These are phyloP conservation scores for Alternaria incomplexa DNA, from an alignment of 2,329 filamentous ascomycete species.

Conservation along the genomic window DNA sequence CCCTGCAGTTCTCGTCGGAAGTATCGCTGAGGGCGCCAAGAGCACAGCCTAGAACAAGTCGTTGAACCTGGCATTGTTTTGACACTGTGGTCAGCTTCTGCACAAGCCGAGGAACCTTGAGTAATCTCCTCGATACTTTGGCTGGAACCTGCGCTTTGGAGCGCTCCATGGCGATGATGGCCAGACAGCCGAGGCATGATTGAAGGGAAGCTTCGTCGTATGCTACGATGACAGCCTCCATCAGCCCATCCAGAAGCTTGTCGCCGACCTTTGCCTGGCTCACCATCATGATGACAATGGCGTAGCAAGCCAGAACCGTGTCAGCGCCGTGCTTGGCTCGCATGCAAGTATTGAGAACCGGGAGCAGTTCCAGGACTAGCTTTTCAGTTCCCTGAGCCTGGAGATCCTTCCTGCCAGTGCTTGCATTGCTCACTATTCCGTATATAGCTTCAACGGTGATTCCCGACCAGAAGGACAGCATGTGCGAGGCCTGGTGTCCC, in stretches of 20 bases:
- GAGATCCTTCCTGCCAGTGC: slow-evolving; percentile 76
- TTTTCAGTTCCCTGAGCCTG: slow-evolving; percentile 83
- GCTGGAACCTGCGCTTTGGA: slow-evolving; percentile 71
- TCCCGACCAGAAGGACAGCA: slow-evolving; percentile 90
- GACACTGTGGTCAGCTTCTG: slow-evolving; percentile 66
- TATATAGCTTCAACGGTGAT: slow-evolving; percentile 85
- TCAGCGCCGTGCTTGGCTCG: slow-evolving; percentile 77
- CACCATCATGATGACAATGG: slow-evolving; percentile 85
- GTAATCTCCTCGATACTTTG: slow-evolving; percentile 71
- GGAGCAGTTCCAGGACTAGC: slow-evolving; percentile 71
- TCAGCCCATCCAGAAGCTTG: slow-evolving; percentile 79
- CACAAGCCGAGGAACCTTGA: slow-evolving; percentile 68
- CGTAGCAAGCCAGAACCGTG: slow-evolving; percentile 85
- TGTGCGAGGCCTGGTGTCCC: slow-evolving; percentile 74
- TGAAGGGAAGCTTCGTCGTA: slow-evolving; percentile 77
- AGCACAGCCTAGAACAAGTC: slow-evolving; percentile 74
- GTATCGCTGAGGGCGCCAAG: slow-evolving; percentile 49
- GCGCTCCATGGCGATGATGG: slow-evolving; percentile 81
- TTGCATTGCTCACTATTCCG: slow-evolving; percentile 77
- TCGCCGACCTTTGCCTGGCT: slow-evolving; percentile 83
- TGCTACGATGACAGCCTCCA: slow-evolving; percentile 83
- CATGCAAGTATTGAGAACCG: slow-evolving; percentile 77
- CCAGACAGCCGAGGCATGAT: slow-evolving; percentile 78
- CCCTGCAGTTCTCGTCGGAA: slow-evolving; percentile 30
- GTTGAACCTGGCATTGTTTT: slow-evolving; percentile 70